These are phyloP conservation scores for Skeletonema potamos DNA, from an alignment of 108 stramenopile species.

Conservation along the genomic window DNA sequence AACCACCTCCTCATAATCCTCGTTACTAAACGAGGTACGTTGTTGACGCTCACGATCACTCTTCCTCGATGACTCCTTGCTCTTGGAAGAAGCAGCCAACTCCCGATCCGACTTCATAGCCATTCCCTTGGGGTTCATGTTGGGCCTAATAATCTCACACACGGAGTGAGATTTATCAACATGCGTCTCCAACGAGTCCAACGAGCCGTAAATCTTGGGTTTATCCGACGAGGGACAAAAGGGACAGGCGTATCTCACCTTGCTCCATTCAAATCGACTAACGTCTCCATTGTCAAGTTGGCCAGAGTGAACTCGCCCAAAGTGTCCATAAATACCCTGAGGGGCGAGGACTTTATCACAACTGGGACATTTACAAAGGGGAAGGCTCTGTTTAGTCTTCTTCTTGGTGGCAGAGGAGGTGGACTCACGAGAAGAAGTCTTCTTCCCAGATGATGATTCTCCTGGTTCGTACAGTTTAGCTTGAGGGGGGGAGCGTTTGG, in stretches of 20 bases:
- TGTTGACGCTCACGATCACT: not conserved
- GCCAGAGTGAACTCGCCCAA: conserved; percentile 18
- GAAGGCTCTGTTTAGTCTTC: not conserved
- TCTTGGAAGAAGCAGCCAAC: not conserved
- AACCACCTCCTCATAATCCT: not conserved
- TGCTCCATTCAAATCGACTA: conserved; percentile 10
- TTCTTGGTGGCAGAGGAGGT: not conserved
- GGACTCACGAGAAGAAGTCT: not conserved
- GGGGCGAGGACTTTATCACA: conserved; percentile 13
- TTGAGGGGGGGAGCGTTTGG: not conserved
- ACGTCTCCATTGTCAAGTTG: conserved; percentile 1
- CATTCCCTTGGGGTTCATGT: not conserved
- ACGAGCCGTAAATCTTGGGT: conserved; percentile 6
- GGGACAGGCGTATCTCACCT: conserved; percentile 16
- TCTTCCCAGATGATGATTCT: not conserved
- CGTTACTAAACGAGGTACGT: not conserved
- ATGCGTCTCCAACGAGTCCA: conserved; percentile 7
- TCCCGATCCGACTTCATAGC: not conserved
- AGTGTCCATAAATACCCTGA: conserved; percentile 19
- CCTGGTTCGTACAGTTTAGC: not conserved
- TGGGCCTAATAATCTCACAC: conserved; percentile 7
- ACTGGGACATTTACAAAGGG: conserved; percentile 18
- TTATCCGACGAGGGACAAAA: conserved; percentile 10
- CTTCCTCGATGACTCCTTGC: not conserved
- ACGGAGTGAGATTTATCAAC: conserved; percentile 1